phyloP scores from a whole-genome alignment of 352 stramenopile genomes.

The Phytophthora pisi region DNA sequence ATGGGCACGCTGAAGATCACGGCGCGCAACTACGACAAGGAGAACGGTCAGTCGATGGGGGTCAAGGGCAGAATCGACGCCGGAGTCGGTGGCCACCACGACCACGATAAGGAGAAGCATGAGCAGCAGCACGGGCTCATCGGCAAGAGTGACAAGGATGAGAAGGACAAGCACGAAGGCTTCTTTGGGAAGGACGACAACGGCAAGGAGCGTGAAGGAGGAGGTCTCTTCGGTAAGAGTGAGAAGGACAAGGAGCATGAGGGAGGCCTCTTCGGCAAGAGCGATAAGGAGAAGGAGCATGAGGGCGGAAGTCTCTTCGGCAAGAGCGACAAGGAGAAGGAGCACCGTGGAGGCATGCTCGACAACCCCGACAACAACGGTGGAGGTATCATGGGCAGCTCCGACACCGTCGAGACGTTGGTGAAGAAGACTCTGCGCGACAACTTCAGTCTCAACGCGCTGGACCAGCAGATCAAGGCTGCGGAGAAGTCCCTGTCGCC shows the following conservation, averaged over 20 bases:
- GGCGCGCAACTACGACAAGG: slow-evolving; percentile 36
- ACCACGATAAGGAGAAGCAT: slow-evolving; percentile 11
- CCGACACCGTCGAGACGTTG: slow-evolving; percentile 34
- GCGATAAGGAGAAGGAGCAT: slow-evolving; percentile 5
- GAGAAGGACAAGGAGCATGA: slow-evolving; percentile 13
- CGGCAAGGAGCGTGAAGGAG: slow-evolving; percentile 1
- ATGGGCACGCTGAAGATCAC: slow-evolving; percentile 23
- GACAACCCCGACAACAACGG: slow-evolving; percentile 27
- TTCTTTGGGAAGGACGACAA: slow-evolving; percentile 7
- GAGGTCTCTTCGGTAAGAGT: slow-evolving; percentile 4
- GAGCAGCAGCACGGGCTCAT: slow-evolving; percentile 15
- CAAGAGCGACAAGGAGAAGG: slow-evolving; percentile 11
- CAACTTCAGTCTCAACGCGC: slow-evolving; percentile 28
- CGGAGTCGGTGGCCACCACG: slow-evolving; percentile 19
- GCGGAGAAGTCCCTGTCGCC: slow-evolving; percentile 31
- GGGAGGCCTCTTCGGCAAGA: not conserved
- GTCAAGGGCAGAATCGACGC: slow-evolving; percentile 29
- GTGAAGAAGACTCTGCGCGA: slow-evolving; percentile 30
- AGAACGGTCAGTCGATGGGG: slow-evolving; percentile 31
- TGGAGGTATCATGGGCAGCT: slow-evolving; percentile 22
- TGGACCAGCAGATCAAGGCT: slow-evolving; percentile 31
- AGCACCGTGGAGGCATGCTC: slow-evolving; percentile 8
- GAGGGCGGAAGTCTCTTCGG: slow-evolving; percentile 1
- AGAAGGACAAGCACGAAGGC: slow-evolving; percentile 7
- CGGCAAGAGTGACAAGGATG: not conserved